Conservation (phyloP, 352 stramenopile genomes). For the Phytophthora syringae region DNA sequence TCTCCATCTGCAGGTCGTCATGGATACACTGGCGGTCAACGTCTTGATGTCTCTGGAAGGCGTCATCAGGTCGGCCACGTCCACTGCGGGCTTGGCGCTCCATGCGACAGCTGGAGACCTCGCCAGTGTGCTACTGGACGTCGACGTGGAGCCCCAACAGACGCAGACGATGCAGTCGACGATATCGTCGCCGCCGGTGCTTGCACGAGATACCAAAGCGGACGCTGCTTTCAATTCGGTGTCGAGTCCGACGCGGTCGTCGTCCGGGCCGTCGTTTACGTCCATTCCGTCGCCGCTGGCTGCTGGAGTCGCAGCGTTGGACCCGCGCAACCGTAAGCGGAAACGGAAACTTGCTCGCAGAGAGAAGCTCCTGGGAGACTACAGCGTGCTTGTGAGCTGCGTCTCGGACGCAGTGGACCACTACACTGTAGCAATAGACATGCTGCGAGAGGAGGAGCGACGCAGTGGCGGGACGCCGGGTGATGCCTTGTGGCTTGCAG, state of each 20-base stretch:
- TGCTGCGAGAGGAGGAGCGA: conserved; percentile 81
- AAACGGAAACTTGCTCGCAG: conserved; percentile 67
- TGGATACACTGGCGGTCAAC: conserved; percentile 84
- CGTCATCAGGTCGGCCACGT: conserved; percentile 63
- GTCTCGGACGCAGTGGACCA: conserved; percentile 73
- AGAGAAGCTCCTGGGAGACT: conserved; percentile 85
- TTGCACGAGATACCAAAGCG: conserved; percentile 23
- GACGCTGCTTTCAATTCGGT: conserved; percentile 14
- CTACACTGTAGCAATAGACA: conserved; percentile 72
- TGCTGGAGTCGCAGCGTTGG: conserved; percentile 35
- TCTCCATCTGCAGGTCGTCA: conserved; percentile 80
- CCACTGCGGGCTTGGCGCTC: conserved; percentile 34
- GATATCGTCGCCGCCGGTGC: conserved; percentile 34
- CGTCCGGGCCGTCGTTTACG: conserved; percentile 29
- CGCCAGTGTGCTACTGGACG: conserved; percentile 69
- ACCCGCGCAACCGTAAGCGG: conserved; percentile 49
- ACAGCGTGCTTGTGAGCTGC: conserved; percentile 71
- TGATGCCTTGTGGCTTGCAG: conserved; percentile 82
- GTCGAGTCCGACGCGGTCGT: conserved; percentile 27
- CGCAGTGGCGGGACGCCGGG: conserved; percentile 51
- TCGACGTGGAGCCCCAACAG: conserved; percentile 69
- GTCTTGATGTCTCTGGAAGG: conserved; percentile 87
- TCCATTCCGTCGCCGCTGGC: conserved; percentile 47
- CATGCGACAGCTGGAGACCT: conserved; percentile 26
- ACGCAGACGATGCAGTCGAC: conserved; percentile 23